phyloP scores from a whole-genome alignment of 371 early-diverging fungal genomes.

The Blastocladiella emersonii region DNA sequence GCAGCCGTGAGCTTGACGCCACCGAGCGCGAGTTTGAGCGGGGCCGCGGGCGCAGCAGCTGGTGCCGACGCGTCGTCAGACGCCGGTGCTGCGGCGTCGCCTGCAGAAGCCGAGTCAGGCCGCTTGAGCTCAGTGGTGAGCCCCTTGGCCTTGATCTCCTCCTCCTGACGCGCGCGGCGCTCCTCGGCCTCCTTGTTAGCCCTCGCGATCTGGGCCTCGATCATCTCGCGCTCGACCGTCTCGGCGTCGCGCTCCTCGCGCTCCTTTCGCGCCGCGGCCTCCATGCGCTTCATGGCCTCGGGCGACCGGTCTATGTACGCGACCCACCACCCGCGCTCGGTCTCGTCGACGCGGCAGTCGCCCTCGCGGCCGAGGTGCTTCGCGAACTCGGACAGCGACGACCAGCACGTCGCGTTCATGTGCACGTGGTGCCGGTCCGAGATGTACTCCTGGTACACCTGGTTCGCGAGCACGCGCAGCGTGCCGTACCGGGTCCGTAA shows the following conservation, averaged over 20 bases:
- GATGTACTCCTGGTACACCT: conserved; percentile 92
- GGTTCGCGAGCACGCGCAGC: conserved; percentile 71
- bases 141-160: too few relatives aligned
- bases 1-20: too few relatives aligned
- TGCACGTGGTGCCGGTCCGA: conserved; percentile 78
- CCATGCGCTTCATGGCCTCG: conserved; percentile 49
- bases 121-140: too few relatives aligned
- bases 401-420: conserved; percentile 93
- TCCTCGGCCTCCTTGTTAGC: too few relatives aligned
- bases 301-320: conserved; percentile 85
- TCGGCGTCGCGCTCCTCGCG: not conserved
- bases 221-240: not conserved
- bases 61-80: too few relatives aligned
- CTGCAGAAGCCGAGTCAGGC: too few relatives aligned
- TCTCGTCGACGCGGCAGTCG: conserved; percentile 71
- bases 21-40: too few relatives aligned
- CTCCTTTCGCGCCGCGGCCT: not conserved
- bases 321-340: conserved; percentile 70
- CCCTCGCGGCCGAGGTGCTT: conserved; percentile 73
- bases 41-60: too few relatives aligned
- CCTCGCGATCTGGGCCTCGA: not conserved
- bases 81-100: too few relatives aligned
- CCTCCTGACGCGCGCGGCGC: too few relatives aligned
- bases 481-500: conserved; percentile 42
- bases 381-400: conserved; percentile 68